A percentile compares a stretch with the other conserved stretches of the same genome.
Evolutionary conservation across 495 filamentous ascomycete species (phyloP).

Genomic region (Aspergillus indologenus): DNA sequence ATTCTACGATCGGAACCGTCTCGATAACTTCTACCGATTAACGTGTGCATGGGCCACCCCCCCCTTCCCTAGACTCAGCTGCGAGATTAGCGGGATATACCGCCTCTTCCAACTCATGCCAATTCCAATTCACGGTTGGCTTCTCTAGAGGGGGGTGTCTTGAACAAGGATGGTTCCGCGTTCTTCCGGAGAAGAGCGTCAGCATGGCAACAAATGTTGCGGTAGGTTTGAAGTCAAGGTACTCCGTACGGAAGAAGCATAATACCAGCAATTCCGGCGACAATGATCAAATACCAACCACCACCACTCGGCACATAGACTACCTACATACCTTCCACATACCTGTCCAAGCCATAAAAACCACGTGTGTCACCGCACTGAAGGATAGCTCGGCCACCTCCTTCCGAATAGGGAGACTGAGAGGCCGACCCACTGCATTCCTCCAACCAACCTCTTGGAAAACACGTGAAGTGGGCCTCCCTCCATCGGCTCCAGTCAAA

Average conservation of each 20-base stretch:
- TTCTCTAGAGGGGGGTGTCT: not conserved
- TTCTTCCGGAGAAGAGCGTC: not conserved
- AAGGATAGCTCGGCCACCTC: slow-evolving; percentile 7
- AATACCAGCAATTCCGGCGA: no score
- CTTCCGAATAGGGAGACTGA: slow-evolving; percentile 5
- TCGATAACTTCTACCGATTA: not conserved
- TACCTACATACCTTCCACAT: no score
- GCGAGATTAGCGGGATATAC: not conserved
- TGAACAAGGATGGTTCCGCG: not conserved
- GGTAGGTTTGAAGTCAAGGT: no score
- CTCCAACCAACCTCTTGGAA: slow-evolving; percentile 6
- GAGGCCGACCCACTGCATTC: slow-evolving; percentile 3
- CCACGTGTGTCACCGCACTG: not conserved
- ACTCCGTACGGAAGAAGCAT: not conserved
- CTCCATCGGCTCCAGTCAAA: slow-evolving; percentile 13
- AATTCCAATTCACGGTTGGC: not conserved
- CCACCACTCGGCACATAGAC: no score
- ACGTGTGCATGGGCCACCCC: not conserved
- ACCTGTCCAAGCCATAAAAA: not conserved
- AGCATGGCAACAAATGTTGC: no score
- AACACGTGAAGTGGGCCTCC: slow-evolving; percentile 19
- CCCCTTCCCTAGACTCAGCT: not conserved
- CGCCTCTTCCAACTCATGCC: not conserved
- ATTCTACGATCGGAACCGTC: not conserved
- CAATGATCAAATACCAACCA: no score